phyloP scores from a whole-genome alignment of 78 protist species.

The Dictyostelium firmibasis region DNA sequence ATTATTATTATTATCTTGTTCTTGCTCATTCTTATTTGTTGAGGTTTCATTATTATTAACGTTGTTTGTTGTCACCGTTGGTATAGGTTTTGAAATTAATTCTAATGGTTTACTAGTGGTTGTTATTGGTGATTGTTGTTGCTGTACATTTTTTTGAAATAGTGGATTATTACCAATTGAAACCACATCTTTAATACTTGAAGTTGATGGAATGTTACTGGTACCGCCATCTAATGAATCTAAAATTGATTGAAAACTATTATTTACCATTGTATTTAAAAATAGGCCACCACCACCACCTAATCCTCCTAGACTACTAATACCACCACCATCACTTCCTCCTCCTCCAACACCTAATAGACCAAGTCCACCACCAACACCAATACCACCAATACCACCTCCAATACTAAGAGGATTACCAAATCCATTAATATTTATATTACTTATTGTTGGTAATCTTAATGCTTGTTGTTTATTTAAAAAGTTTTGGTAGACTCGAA shows the following conservation, averaged over 20 bases:
- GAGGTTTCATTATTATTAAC: not conserved
- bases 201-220: not conserved
- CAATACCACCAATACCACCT: not conserved
- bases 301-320: not conserved
- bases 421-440: not conserved
- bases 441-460: not conserved
- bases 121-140: not conserved
- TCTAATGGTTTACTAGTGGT: not conserved
- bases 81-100: not conserved
- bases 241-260: not conserved
- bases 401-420: not conserved
- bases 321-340: not conserved
- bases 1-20: not conserved
- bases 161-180: slow-evolving; percentile 12
- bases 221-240: not conserved
- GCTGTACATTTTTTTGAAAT: not conserved
- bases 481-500: slow-evolving; percentile 21
- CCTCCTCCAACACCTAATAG: not conserved
- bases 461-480: slow-evolving; percentile 43
- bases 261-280: slow-evolving; percentile 17
- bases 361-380: not conserved
- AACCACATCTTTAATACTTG: not conserved
- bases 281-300: not conserved
- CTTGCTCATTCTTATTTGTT: too few relatives aligned
- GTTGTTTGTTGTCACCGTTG: not conserved